These are phyloP conservation scores for Pontederia crassipes DNA, from an alignment of 176 grass and related monocot species.

Conservation along the genomic window DNA sequence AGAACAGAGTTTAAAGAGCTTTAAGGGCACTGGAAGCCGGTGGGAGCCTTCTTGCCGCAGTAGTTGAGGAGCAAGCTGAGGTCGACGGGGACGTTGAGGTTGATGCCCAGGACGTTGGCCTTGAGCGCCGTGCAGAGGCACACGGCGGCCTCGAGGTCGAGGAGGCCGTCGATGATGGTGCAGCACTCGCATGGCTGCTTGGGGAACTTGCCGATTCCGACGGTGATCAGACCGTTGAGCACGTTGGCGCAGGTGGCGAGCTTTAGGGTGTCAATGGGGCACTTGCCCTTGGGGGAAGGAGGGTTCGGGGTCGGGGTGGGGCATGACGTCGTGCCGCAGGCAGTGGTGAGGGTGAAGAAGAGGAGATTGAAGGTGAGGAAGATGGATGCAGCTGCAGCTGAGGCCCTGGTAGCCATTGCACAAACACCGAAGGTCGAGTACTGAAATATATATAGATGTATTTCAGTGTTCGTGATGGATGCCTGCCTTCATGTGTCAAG, in stretches of 20 bases:
- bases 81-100: no score
- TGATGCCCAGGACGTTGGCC: no score
- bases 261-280: slow-evolving; percentile 20
- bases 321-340: slow-evolving; percentile 10
- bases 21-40: no score
- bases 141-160: no score
- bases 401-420: slow-evolving; percentile 20
- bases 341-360: slow-evolving; percentile 27
- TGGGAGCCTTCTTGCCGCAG: no score
- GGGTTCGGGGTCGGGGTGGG: neutral
- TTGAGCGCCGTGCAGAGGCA: no score
- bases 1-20: no score
- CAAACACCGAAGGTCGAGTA: no score
- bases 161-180: slow-evolving; percentile 14
- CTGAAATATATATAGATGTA: no score
- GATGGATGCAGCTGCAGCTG: slow-evolving; percentile 11
- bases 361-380: slow-evolving; percentile 24
- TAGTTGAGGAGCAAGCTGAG: no score
- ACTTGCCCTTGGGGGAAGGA: slow-evolving; percentile 3
- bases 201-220: slow-evolving; percentile 11
- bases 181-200: slow-evolving; percentile 8
- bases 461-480: no score
- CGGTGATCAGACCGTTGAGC: slow-evolving; percentile 9
- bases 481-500: no score
- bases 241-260: slow-evolving; percentile 24